A percentile compares a stretch with the other conserved stretches of the same genome.
phyloP scores from a whole-genome alignment of 257 asterid genomes.

The Cordia subcordata region DNA sequence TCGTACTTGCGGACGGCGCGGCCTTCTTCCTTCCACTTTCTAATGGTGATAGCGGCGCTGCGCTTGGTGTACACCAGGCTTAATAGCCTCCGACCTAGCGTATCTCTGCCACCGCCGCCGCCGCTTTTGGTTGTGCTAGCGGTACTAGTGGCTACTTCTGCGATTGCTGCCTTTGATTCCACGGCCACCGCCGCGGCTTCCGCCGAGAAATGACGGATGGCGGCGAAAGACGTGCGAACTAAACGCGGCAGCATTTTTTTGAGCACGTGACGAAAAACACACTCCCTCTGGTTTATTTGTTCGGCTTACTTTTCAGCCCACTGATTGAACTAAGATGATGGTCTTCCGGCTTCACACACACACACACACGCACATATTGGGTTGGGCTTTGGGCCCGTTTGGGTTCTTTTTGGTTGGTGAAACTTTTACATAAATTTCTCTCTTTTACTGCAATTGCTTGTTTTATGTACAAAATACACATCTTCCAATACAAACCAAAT shows the following conservation, averaged over 20 bases:
- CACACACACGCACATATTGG: too few species aligned
- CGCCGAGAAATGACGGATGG: slow-evolving; percentile 54
- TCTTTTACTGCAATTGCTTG: too few species aligned
- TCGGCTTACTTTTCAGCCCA: too few species aligned
- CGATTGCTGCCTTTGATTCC: slow-evolving; percentile 13
- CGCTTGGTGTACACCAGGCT: slow-evolving; percentile 66
- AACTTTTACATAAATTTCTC: too few species aligned
- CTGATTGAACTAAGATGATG: too few species aligned
- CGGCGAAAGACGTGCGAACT: slow-evolving; percentile 50
- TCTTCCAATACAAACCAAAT: too few species aligned
- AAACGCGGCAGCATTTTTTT: slow-evolving; percentile 38
- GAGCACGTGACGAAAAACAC: neutral
- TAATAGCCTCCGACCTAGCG: slow-evolving; percentile 67
- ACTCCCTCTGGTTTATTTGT: too few species aligned
- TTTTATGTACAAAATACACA: too few species aligned
- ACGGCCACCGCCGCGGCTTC: slow-evolving; percentile 31
- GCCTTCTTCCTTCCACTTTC: slow-evolving; percentile 90
- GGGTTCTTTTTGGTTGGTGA: too few species aligned
- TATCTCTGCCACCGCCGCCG: slow-evolving; percentile 38
- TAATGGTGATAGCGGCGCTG: slow-evolving; percentile 65
- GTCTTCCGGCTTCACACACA: too few species aligned
- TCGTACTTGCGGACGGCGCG: slow-evolving; percentile 63
- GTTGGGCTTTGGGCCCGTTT: too few species aligned
- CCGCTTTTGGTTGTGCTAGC: slow-evolving; percentile 17
- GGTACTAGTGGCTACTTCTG: slow-evolving; percentile 12